A percentile compares a stretch with the other conserved stretches of the same genome.
Evolutionary conservation across 164 flowering plant species (phyloP).

Genomic region (Macadamia integrifolia): DNA sequence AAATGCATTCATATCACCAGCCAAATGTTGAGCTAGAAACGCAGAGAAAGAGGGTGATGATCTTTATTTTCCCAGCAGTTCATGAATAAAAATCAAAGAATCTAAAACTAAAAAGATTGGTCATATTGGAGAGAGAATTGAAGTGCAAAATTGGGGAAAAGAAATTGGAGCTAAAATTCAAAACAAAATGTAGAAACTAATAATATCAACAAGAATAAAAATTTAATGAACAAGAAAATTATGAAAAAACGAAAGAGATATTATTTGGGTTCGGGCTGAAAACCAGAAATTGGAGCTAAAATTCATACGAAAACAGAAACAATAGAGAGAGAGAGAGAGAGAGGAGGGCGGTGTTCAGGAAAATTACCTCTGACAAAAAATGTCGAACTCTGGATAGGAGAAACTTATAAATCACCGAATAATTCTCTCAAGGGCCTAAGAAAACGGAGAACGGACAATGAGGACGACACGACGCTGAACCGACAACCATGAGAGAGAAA

Average conservation of each 20-base stretch:
- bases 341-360: background rate
- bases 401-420: conserved; percentile 13
- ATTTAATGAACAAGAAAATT: background rate
- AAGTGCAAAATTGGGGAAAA: background rate
- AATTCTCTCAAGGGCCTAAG: conserved; percentile 1
- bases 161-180: too few relatives aligned
- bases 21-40: too few relatives aligned
- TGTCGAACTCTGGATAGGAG: conserved; percentile 3
- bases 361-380: conserved; percentile 5
- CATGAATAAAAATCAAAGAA: background rate
- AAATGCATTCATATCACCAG: too few relatives aligned
- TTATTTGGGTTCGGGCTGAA: too few relatives aligned
- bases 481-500: background rate
- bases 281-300: too few relatives aligned
- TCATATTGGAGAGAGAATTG: background rate
- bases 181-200: too few relatives aligned
- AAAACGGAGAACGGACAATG: background rate
- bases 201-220: background rate
- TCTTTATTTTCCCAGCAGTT: background rate
- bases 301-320: background rate
- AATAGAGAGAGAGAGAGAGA: background rate
- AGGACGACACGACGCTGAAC: conserved; percentile 5
- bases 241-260: too few relatives aligned
- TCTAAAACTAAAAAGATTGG: background rate
- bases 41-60: background rate